phyloP scores from a whole-genome alignment of 1,139 yeast genomes.

The Magnusiomyces fungicola region DNA sequence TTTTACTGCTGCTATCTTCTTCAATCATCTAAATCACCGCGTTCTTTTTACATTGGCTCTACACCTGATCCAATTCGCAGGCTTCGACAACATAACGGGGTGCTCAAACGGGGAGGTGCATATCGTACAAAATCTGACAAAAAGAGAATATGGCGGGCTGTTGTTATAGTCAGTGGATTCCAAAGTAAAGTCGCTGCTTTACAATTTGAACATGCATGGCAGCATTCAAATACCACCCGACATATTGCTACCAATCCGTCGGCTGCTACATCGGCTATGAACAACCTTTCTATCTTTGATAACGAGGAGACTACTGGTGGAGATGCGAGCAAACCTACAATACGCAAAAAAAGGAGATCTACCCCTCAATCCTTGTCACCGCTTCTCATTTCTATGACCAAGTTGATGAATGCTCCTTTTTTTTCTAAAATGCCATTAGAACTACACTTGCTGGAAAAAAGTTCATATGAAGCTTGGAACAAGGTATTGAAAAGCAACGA shows the following conservation, averaged over 20 bases:
- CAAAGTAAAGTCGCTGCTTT: slow-evolving; percentile 65
- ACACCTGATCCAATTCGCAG: slow-evolving; percentile 67
- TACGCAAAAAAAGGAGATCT: neutral
- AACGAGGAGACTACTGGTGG: neutral
- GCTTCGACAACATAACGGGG: slow-evolving; percentile 73
- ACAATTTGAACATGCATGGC: slow-evolving; percentile 71
- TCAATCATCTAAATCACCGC: slow-evolving; percentile 48
- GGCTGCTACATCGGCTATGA: neutral
- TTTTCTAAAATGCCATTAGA: slow-evolving; percentile 8
- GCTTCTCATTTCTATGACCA: slow-evolving; percentile 2
- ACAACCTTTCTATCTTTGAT: neutral
- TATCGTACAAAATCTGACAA: slow-evolving; percentile 49
- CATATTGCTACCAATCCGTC: slow-evolving; percentile 37
- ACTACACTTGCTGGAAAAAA: slow-evolving; percentile 5
- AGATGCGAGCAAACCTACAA: neutral
- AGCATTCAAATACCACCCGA: slow-evolving; percentile 59
- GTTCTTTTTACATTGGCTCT: slow-evolving; percentile 65
- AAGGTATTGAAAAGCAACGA: neutral
- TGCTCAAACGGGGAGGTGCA: slow-evolving; percentile 56
- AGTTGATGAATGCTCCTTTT: neutral
- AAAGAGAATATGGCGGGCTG: slow-evolving; percentile 68
- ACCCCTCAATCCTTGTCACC: neutral
- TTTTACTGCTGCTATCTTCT: slow-evolving; percentile 65
- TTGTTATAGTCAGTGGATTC: slow-evolving; percentile 57
- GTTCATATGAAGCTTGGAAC: neutral